Percentiles rank a stretch among this genome's conserved stretches.
Evolutionary conservation across 2,329 filamentous ascomycete species (phyloP).

Genomic region (Arthrobotrys sphaeroides): DNA sequence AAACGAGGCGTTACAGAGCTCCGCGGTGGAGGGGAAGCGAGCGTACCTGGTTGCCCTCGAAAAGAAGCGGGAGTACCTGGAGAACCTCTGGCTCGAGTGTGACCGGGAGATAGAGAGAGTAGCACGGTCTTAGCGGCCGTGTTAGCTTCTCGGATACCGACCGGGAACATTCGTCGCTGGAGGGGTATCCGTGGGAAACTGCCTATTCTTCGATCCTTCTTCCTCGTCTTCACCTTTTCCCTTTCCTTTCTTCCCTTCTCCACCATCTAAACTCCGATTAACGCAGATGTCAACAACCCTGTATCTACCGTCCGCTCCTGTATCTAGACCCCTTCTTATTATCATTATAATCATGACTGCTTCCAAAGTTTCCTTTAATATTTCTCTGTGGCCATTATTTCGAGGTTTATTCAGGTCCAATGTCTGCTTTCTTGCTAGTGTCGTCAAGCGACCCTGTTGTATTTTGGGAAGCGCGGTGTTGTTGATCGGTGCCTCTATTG

Average conservation of each 20-base stretch:
- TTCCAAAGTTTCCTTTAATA: too few species aligned
- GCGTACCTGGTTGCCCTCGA: not conserved
- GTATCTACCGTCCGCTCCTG: too few species aligned
- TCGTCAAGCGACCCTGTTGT: too few species aligned
- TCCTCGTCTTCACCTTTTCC: not conserved
- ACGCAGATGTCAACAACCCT: not conserved
- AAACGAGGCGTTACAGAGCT: not conserved
- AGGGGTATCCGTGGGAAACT: not conserved
- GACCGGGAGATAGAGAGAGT: constrained; percentile 1
- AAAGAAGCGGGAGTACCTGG: constrained; percentile 8
- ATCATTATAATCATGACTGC: too few species aligned
- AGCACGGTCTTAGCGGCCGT: not conserved
- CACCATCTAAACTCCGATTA: not conserved
- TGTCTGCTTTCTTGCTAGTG: too few species aligned
- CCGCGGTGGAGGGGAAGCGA: not conserved
- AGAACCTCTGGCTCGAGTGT: constrained; percentile 16
- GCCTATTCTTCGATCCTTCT: not conserved
- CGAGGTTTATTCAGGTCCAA: too few species aligned
- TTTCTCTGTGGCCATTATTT: too few species aligned
- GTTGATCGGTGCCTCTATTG: too few species aligned
- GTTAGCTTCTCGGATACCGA: not conserved
- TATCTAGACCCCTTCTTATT: too few species aligned
- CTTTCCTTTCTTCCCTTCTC: not conserved
- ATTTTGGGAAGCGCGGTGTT: too few species aligned
- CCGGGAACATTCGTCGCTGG: not conserved